These are phyloP conservation scores for Giardia duodenalis DNA, from an alignment of 208 protist genomes.

Conservation along the genomic window DNA sequence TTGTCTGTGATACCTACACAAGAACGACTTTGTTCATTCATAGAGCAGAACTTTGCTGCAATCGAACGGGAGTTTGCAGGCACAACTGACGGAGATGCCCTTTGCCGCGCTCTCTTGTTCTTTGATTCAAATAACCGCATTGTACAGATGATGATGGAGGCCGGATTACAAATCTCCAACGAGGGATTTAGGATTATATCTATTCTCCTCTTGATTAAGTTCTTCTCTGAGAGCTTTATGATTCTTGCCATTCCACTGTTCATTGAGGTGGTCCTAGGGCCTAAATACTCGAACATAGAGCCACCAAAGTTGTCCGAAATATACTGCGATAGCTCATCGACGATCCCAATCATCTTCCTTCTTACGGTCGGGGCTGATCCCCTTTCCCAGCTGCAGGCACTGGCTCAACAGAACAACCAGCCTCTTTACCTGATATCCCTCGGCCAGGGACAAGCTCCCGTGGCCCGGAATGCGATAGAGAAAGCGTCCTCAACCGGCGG, in stretches of 20 bases:
- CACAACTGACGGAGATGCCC: background rate
- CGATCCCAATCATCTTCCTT: slow-evolving; percentile 84
- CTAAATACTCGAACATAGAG: slow-evolving; percentile 72
- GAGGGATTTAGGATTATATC: background rate
- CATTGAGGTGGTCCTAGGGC: background rate
- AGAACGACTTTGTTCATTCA: background rate
- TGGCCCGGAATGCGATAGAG: slow-evolving; percentile 70
- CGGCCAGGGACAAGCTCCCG: slow-evolving; percentile 83
- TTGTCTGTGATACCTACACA: background rate
- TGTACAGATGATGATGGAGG: too few relatives aligned
- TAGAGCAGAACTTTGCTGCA: background rate
- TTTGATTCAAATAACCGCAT: background rate
- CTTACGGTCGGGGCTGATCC: slow-evolving; percentile 88
- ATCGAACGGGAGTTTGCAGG: background rate
- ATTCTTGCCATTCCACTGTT: slow-evolving; percentile 4
- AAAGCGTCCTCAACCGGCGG: slow-evolving; percentile 73
- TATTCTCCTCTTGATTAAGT: slow-evolving; percentile 72
- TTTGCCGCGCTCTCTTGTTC: background rate
- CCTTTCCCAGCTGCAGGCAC: slow-evolving; percentile 70
- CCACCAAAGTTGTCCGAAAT: slow-evolving; percentile 75
- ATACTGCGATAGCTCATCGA: slow-evolving; percentile 70
- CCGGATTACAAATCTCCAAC: background rate
- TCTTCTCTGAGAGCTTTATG: slow-evolving; percentile 63
- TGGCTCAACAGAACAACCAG: slow-evolving; percentile 83
- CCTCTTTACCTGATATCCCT: slow-evolving; percentile 77